phyloP scores from a whole-genome alignment of 2,329 filamentous ascomycete species.

The Fusarium coffeatum region DNA sequence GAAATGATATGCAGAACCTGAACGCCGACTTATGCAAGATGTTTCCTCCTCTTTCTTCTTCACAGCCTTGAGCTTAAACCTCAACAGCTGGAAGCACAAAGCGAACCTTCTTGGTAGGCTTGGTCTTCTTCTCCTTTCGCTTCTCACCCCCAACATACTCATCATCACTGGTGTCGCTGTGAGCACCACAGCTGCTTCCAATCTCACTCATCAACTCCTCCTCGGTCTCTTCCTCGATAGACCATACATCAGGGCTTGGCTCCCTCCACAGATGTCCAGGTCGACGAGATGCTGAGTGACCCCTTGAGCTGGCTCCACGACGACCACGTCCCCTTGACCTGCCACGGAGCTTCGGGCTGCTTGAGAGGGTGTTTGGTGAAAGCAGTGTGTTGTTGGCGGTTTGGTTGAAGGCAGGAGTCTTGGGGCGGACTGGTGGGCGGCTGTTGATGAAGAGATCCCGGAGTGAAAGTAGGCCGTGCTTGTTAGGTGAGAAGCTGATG shows the following conservation, averaged over 20 bases:
- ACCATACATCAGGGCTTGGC: slow-evolving; percentile 70
- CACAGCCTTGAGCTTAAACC: slow-evolving; percentile 26
- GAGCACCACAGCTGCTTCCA: slow-evolving; percentile 48
- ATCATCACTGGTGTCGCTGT: slow-evolving; percentile 49
- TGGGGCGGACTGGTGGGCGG: slow-evolving; percentile 46
- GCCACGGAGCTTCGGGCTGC: slow-evolving; percentile 47
- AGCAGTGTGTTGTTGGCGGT: slow-evolving; percentile 46
- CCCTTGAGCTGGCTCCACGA: slow-evolving; percentile 43
- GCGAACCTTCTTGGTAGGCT: slow-evolving; percentile 67
- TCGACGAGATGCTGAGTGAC: slow-evolving; percentile 50
- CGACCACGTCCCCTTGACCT: slow-evolving; percentile 48
- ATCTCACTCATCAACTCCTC: slow-evolving; percentile 62
- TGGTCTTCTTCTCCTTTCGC: slow-evolving; percentile 52
- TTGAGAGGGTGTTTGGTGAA: slow-evolving; percentile 43
- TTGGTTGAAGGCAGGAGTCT: slow-evolving; percentile 50
- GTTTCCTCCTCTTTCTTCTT: not conserved
- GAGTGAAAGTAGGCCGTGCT: slow-evolving; percentile 56
- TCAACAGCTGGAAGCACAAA: slow-evolving; percentile 63
- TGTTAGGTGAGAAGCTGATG: slow-evolving; percentile 59
- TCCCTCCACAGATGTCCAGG: slow-evolving; percentile 64
- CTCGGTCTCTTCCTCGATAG: slow-evolving; percentile 69
- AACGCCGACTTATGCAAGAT: slow-evolving; percentile 44
- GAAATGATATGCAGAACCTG: slow-evolving; percentile 15
- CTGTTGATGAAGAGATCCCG: slow-evolving; percentile 57
- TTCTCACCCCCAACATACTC: slow-evolving; percentile 26